These are phyloP conservation scores for Takakia lepidozioides DNA, from an alignment of 225 moss, liverwort and hornwort species.

Conservation along the genomic window DNA sequence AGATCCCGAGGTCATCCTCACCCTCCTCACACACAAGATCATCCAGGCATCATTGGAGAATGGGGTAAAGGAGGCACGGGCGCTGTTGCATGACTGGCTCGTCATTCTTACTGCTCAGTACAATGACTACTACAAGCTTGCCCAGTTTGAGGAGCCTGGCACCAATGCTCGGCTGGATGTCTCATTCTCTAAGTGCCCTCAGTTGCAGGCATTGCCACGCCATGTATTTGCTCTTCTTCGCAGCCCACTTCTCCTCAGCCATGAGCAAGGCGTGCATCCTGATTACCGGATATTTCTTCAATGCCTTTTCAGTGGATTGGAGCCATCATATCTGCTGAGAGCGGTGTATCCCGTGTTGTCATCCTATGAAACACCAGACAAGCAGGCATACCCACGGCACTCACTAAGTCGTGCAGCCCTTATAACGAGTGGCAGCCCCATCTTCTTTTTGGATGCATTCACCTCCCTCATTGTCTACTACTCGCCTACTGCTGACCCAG, in stretches of 20 bases:
- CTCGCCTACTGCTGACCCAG: conserved; percentile 84
- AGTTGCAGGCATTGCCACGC: conserved; percentile 82
- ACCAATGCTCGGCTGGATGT: conserved; percentile 75
- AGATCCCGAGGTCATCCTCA: conserved; percentile 87
- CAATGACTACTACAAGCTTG: conserved; percentile 84
- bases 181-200: conserved; percentile 66
- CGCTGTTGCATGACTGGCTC: conserved; percentile 93
- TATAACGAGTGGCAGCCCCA: conserved; percentile 97
- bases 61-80: conserved; percentile 89
- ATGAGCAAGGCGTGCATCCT: conserved; percentile 97
- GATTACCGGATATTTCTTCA: conserved; percentile 95
- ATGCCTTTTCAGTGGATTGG: conserved; percentile 94
- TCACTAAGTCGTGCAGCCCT: conserved; percentile 92
- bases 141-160: conserved; percentile 61
- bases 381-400: conserved; percentile 91
- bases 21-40: conserved; percentile 95
- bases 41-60: conserved; percentile 91
- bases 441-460: conserved; percentile 96
- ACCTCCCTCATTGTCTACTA: conserved; percentile 98
- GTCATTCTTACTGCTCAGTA: conserved; percentile 97
- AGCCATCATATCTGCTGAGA: conserved; percentile 82
- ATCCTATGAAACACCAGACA: conserved; percentile 87
- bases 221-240: conserved; percentile 90
- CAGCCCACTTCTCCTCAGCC: conserved; percentile 57
- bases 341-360: conserved; percentile 91